Evolutionary conservation across 371 early-diverging fungal genomes (phyloP).

Genomic region (Mucor indicus): DNA sequence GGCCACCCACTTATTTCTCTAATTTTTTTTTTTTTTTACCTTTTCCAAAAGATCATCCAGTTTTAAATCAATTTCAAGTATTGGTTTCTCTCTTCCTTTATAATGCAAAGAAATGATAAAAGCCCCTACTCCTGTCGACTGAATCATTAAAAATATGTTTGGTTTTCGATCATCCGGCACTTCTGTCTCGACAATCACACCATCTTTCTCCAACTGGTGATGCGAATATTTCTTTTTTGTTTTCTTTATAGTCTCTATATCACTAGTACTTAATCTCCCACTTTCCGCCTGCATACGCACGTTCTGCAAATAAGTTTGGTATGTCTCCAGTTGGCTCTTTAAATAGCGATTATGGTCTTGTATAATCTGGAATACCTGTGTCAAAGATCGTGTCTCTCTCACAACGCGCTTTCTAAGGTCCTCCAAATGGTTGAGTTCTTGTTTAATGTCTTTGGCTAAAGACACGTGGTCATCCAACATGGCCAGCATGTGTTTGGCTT

Average conservation of each 20-base stretch:
- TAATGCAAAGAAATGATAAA: slow-evolving; percentile 85
- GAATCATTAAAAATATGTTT: slow-evolving; percentile 82
- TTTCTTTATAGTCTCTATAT: slow-evolving; percentile 32
- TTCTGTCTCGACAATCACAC: slow-evolving; percentile 84
- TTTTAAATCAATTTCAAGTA: slow-evolving; percentile 92
- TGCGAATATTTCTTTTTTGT: slow-evolving; percentile 64
- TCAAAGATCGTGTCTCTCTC: slow-evolving; percentile 68
- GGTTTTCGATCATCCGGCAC: slow-evolving; percentile 81
- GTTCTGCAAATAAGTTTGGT: slow-evolving; percentile 90
- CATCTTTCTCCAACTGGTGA: slow-evolving; percentile 82
- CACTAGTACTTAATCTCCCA: slow-evolving; percentile 46
- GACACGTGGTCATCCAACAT: slow-evolving; percentile 71
- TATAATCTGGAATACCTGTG: slow-evolving; percentile 83
- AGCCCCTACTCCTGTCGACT: slow-evolving; percentile 81
- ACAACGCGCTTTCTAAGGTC: slow-evolving; percentile 76
- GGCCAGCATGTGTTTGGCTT: slow-evolving; percentile 79
- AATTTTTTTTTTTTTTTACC: not conserved
- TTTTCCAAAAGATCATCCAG: slow-evolving; percentile 93
- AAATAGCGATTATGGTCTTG: slow-evolving; percentile 88
- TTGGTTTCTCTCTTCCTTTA: slow-evolving; percentile 86
- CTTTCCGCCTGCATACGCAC: slow-evolving; percentile 76
- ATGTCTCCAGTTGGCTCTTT: slow-evolving; percentile 79
- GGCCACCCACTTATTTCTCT: not conserved
- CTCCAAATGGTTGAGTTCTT: slow-evolving; percentile 81
- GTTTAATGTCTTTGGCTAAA: slow-evolving; percentile 74